These are phyloP conservation scores for Choanephora cucurbitarum DNA, from an alignment of 371 early-diverging fungal species.

Conservation along the genomic window DNA sequence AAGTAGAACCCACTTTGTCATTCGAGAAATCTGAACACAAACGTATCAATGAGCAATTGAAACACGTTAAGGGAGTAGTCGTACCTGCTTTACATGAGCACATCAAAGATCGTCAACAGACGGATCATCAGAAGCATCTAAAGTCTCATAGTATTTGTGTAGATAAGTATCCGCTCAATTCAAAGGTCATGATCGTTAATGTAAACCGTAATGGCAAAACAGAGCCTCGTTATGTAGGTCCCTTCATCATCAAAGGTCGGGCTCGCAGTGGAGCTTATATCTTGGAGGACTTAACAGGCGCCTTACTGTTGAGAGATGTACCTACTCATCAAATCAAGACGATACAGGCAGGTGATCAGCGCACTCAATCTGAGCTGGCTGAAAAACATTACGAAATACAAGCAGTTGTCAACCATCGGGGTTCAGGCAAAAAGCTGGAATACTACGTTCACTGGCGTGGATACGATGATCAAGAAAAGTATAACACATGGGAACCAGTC, in stretches of 20 bases:
- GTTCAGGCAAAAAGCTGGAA: neutral
- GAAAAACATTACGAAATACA: conserved; percentile 4
- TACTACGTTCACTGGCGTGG: neutral
- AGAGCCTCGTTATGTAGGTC: neutral
- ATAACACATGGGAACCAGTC: no score
- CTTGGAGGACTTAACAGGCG: neutral
- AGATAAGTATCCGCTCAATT: conserved; percentile 3
- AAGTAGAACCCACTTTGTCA: neutral
- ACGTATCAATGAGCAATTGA: neutral
- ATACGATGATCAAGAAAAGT: neutral
- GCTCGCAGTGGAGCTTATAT: neutral
- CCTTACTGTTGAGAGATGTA: conserved; percentile 4
- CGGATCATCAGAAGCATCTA: neutral
- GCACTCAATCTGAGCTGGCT: neutral
- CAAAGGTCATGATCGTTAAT: conserved; percentile 10
- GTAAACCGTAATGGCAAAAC: neutral
- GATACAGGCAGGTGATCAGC: neutral
- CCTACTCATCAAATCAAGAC: conserved; percentile 10
- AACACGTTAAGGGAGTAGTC: neutral
- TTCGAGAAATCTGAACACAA: neutral
- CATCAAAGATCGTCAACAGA: conserved; percentile 1
- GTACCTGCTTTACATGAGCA: conserved; percentile 3
- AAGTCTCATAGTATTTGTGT: conserved; percentile 1
- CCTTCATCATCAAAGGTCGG: neutral
- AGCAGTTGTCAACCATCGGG: neutral